These are phyloP conservation scores for Capsicum rhomboideum DNA, from an alignment of 257 asterid species.

Conservation along the genomic window DNA sequence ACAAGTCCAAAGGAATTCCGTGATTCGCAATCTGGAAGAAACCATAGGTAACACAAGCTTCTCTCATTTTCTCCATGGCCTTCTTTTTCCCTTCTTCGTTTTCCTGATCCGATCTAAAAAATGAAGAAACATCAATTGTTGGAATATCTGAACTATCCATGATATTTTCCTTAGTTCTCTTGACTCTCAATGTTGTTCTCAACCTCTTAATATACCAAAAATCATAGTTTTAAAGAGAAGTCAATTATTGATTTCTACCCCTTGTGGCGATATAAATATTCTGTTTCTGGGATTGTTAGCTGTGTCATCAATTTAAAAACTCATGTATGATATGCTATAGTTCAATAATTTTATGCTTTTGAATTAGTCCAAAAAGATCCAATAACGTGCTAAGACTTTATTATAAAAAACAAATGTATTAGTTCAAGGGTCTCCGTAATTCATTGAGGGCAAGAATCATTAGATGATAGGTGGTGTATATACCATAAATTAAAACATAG, in stretches of 20 bases:
- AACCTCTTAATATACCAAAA: too few species aligned
- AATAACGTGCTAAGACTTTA: not conserved
- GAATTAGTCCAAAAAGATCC: too few species aligned
- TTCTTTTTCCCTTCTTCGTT: not conserved
- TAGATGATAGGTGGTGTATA: not conserved
- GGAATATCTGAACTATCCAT: not conserved
- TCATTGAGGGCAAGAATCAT: not conserved
- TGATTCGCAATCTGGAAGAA: slow-evolving; percentile 38
- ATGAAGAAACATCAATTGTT: not conserved
- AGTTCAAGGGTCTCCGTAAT: not conserved
- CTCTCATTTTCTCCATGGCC: not conserved
- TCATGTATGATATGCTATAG: too few species aligned
- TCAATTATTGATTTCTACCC: too few species aligned
- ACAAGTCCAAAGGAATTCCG: slow-evolving; percentile 24
- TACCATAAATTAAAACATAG: too few species aligned
- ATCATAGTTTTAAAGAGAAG: too few species aligned
- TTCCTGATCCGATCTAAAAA: not conserved
- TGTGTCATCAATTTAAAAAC: too few species aligned
- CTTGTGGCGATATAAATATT: too few species aligned
- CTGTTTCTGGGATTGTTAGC: too few species aligned
- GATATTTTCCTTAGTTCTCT: not conserved
- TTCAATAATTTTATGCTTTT: too few species aligned
- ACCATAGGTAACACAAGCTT: slow-evolving; percentile 29
- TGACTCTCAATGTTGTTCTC: too few species aligned
- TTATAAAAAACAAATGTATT: not conserved